Evolutionary conservation across 192 early-diverging fungal genomes (phyloP).

Genomic region (Gigaspora rosea): DNA sequence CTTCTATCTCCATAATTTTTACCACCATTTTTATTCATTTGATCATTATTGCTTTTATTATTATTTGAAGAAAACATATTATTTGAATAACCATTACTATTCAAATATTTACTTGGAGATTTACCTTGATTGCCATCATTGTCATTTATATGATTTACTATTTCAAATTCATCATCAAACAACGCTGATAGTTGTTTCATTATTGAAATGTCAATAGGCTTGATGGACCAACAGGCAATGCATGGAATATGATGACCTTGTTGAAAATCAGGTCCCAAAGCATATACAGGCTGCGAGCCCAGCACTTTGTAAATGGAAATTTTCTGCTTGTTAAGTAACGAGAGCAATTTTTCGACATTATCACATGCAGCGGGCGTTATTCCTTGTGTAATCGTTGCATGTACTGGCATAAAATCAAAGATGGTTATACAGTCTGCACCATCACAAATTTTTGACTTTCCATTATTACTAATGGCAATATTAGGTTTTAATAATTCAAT

Average conservation of each 20-base stretch:
- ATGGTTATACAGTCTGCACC: too few species aligned
- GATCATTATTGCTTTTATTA: background rate
- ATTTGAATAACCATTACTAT: too few species aligned
- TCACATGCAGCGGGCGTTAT: too few species aligned
- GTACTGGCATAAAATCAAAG: too few species aligned
- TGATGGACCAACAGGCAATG: background rate
- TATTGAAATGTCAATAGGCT: background rate
- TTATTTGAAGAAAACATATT: too few species aligned
- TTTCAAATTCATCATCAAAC: background rate
- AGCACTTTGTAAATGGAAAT: background rate
- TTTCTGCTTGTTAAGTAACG: background rate
- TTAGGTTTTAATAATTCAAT: too few species aligned
- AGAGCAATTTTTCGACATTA: too few species aligned
- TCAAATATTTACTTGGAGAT: too few species aligned
- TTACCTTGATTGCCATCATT: background rate
- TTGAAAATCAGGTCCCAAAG: background rate
- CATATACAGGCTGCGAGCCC: background rate
- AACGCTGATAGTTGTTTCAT: background rate
- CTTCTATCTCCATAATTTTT: background rate
- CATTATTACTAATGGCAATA: too few species aligned
- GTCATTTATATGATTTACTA: background rate
- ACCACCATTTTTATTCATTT: background rate
- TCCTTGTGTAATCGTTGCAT: too few species aligned
- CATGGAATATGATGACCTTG: background rate
- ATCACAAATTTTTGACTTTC: too few species aligned